A percentile compares a stretch with the other conserved stretches of the same genome.
Evolutionary conservation across 257 asterid species (phyloP).

Genomic region (Solanum paucissectum): DNA sequence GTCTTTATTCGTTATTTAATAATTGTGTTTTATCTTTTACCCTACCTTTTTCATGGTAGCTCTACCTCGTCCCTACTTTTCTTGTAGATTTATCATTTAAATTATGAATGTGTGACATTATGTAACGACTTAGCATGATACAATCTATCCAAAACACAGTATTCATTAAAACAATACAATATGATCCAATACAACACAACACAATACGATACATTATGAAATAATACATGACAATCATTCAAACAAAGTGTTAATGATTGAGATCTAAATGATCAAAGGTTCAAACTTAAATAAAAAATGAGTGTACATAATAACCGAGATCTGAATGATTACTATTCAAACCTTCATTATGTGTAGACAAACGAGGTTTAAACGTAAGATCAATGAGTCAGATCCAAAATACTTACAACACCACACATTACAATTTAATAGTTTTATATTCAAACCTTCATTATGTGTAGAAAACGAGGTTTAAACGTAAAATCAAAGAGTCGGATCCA

Average conservation of each 20-base stretch:
- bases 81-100: background rate
- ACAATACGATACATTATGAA: background rate
- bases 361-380: background rate
- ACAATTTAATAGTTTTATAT: background rate
- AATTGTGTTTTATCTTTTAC: background rate
- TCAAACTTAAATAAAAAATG: background rate
- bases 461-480: background rate
- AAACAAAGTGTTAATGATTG: background rate
- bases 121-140: too few relatives aligned
- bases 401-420: background rate
- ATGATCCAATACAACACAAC: too few relatives aligned
- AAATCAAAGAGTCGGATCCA: background rate
- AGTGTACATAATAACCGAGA: background rate
- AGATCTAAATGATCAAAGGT: background rate
- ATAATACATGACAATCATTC: background rate
- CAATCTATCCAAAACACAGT: too few relatives aligned
- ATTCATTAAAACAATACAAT: too few relatives aligned
- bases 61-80: background rate
- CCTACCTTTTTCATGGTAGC: background rate
- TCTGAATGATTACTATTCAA: background rate
- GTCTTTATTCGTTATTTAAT: background rate
- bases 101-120: background rate
- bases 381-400: background rate
- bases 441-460: background rate
- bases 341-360: background rate